Evolutionary conservation across 805 yeast species (phyloP).

Genomic region (Saccharomycopsis synnaedendra): DNA sequence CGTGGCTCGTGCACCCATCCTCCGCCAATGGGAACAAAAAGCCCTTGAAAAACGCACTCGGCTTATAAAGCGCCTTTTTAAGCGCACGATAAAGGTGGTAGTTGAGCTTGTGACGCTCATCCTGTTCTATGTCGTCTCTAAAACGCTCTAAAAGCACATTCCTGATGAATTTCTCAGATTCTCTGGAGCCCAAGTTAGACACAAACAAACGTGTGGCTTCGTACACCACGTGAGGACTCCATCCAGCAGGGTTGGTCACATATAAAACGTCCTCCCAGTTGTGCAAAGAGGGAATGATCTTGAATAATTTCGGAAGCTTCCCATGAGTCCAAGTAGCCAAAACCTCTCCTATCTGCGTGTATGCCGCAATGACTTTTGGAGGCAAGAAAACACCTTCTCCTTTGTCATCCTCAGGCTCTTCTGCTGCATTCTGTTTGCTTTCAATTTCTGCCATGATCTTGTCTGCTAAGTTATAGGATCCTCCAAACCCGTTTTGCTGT

Average conservation of each 20-base stretch:
- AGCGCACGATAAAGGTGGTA: slow-evolving; percentile 88
- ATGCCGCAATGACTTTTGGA: slow-evolving; percentile 92
- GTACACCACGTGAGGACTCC: slow-evolving; percentile 93
- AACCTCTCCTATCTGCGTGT: slow-evolving; percentile 81
- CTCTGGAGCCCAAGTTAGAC: slow-evolving; percentile 76
- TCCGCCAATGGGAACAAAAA: slow-evolving; percentile 86
- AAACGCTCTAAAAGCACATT: slow-evolving; percentile 60
- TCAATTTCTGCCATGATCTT: slow-evolving; percentile 72
- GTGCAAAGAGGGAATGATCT: slow-evolving; percentile 81
- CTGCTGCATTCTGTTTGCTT: slow-evolving; percentile 14
- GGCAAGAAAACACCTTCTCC: slow-evolving; percentile 78
- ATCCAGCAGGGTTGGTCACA: slow-evolving; percentile 82
- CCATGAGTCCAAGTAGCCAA: slow-evolving; percentile 89
- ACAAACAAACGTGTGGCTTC: slow-evolving; percentile 94
- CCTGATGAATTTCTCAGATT: slow-evolving; percentile 77
- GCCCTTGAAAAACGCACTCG: slow-evolving; percentile 96
- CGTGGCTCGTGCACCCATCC: slow-evolving; percentile 80
- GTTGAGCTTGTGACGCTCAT: slow-evolving; percentile 69
- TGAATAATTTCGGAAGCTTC: slow-evolving; percentile 90
- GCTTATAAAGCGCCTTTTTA: slow-evolving; percentile 89
- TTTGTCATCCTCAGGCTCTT: slow-evolving; percentile 27
- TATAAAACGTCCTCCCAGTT: slow-evolving; percentile 95
- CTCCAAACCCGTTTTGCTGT: slow-evolving; percentile 26
- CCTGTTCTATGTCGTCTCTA: slow-evolving; percentile 58
- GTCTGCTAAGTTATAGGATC: slow-evolving; percentile 68